Base-by-base conservation (phyloP, 805 yeast species). In the Hanseniaspora clermontiae region DNA sequence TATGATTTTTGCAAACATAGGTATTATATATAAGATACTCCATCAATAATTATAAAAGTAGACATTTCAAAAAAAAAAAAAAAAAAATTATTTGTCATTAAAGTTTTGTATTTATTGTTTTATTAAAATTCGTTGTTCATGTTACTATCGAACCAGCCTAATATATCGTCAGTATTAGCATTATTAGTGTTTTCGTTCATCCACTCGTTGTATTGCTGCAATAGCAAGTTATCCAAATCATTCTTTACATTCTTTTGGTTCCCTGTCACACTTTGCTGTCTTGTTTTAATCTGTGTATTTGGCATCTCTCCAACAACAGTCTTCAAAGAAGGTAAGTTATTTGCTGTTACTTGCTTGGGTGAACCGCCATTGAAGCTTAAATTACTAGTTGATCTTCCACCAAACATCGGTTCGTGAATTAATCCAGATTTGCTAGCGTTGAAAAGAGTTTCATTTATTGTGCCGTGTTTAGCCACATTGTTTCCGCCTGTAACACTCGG, bases 61-160 rank as follows among this genome's bases (percentile, higher is more conserved):
- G 5, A 4, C 27, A 24, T 24, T 24, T 24, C 27, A 46, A 46
- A n/a, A 39, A 46, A 39, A 27, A 24, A 46, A 39, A 27, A 24
- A 19, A 32, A 38, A n/a, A 12, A 8, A 19, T 19, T 24, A 24
- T 37, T n/a, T 29, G 1, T 19, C 24, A 17, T 37, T 29, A 29
- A 48, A 19, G 19, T 12, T 42, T 14, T 51, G 2, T 36, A 24
- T 20, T 39, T 5, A 9, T 46, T n/a, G 8, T n/a, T 38, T 10
- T 17, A n/a, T 68, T 60, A 79, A 63, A 80, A 80, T 59, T 78
- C 83, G 0, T 82, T 83, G 3, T 79, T 81, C 83, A 78, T 79
- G 63, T 84, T 84, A 67, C 82, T 81, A 66, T 87, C 95, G 73
- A 90, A 85, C 96, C 96, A 90, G 12, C 97, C 97, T 49, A 90